These are phyloP conservation scores for Melanogaster broomeanus DNA, from an alignment of 768 basidiomycete species.

Conservation along the genomic window DNA sequence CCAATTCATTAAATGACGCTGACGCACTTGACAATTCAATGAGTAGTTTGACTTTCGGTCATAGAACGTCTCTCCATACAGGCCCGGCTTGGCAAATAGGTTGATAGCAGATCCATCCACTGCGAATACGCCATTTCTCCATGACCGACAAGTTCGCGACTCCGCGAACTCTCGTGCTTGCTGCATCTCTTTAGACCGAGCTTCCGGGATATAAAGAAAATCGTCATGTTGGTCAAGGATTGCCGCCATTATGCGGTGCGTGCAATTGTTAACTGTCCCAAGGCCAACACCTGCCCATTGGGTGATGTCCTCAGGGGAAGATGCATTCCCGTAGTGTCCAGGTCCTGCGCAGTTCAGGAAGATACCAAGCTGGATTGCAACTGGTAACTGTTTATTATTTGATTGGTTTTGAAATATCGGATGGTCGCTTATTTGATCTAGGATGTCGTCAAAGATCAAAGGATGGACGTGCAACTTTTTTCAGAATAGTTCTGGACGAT, in stretches of 20 bases:
- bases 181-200: neutral
- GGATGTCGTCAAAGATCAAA: slow-evolving; percentile 23
- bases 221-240: slow-evolving; percentile 2
- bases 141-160: slow-evolving; percentile 7
- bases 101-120: slow-evolving; percentile 38
- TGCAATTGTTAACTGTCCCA: slow-evolving; percentile 1
- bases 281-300: slow-evolving; percentile 11
- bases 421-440: slow-evolving; percentile 20
- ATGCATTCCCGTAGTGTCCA: slow-evolving; percentile 31
- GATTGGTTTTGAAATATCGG: slow-evolving; percentile 22
- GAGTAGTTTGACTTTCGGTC: slow-evolving; percentile 19
- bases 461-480: slow-evolving; percentile 25
- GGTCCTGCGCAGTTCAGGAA: slow-evolving; percentile 26
- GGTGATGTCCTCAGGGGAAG: neutral
- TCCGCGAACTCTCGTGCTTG: neutral
- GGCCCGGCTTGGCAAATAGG: slow-evolving; percentile 8
- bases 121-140: slow-evolving; percentile 38
- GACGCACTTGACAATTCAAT: slow-evolving; percentile 16
- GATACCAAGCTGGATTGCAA: slow-evolving; percentile 31
- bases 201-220: neutral
- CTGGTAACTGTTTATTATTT: slow-evolving; percentile 23
- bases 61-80: slow-evolving; percentile 6
- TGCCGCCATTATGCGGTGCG: neutral
- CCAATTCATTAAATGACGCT: too few relatives aligned
- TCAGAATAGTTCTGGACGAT: slow-evolving; percentile 23